Evolutionary conservation across 2,329 filamentous ascomycete species (phyloP).

Genomic region (Sarocladium kiliense): DNA sequence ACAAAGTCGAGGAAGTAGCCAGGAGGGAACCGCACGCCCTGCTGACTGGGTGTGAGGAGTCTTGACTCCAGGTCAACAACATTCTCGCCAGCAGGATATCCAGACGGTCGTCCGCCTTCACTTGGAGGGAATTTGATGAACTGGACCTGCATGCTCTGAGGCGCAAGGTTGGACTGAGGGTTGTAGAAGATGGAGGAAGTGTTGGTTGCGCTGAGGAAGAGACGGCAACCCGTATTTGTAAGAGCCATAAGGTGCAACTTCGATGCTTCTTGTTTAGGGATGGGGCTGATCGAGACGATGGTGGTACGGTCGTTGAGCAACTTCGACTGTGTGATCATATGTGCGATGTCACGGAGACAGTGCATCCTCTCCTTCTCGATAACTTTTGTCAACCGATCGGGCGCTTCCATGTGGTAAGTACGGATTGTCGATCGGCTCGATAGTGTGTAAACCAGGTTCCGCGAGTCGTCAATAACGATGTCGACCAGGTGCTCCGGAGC

Average conservation of each 20-base stretch:
- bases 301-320: conserved; percentile 64
- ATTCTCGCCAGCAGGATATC: conserved; percentile 30
- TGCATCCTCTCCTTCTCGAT: conserved; percentile 61
- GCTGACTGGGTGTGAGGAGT: conserved; percentile 42
- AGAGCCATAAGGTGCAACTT: conserved; percentile 86
- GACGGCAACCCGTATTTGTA: conserved; percentile 82
- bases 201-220: conserved; percentile 87
- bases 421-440: conserved; percentile 85
- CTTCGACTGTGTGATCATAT: conserved; percentile 72
- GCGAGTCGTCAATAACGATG: conserved; percentile 82
- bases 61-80: conserved; percentile 43
- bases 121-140: conserved; percentile 89
- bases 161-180: conserved; percentile 57
- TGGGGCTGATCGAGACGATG: conserved; percentile 82
- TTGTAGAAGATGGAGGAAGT: conserved; percentile 63
- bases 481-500: conserved; percentile 63
- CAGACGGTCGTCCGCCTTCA: conserved; percentile 22
- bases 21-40: conserved; percentile 65
- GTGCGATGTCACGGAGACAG: conserved; percentile 69
- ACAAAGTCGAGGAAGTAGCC: conserved; percentile 90
- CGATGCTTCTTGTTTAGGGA: conserved; percentile 71
- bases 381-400: conserved; percentile 55
- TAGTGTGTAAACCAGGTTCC: conserved; percentile 85
- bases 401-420: conserved; percentile 77
- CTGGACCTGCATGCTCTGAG: conserved; percentile 95